Conservation (phyloP, 2,329 filamentous ascomycete genomes). For the Alternaria arbusti region DNA sequence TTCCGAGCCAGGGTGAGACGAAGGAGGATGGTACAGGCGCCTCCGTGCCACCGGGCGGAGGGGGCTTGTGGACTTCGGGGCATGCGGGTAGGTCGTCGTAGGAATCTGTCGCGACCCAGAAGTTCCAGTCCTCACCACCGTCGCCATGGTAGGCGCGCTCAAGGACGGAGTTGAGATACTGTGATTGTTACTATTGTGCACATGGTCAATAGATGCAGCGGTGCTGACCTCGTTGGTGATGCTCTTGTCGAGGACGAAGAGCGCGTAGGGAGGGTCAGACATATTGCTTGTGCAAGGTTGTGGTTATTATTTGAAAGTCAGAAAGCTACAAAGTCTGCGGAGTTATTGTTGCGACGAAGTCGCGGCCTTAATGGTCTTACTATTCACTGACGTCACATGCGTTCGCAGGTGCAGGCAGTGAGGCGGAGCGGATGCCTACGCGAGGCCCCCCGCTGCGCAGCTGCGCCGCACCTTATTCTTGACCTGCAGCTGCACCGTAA, state of each 20-base stretch:
- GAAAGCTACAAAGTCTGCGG: background rate
- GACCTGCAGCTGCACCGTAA: background rate
- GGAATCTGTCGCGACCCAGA: background rate
- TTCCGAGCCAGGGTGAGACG: background rate
- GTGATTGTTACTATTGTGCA: background rate
- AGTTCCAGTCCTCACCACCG: background rate
- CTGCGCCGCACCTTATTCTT: background rate
- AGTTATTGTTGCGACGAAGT: background rate
- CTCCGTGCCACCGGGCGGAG: background rate
- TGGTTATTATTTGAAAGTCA: background rate
- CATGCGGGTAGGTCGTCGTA: background rate
- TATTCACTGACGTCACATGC: background rate
- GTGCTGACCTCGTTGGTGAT: constrained; percentile 9
- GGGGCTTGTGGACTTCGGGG: background rate
- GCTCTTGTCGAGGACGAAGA: constrained; percentile 13
- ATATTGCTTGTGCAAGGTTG: background rate
- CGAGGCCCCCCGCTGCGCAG: background rate
- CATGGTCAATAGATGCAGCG: background rate
- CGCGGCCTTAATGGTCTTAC: background rate
- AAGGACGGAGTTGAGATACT: background rate
- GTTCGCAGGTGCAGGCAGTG: background rate
- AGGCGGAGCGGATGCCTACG: background rate
- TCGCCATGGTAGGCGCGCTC: background rate
- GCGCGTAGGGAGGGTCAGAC: constrained; percentile 7
- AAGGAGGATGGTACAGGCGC: background rate